These are phyloP conservation scores for Solanum chacoense DNA, from an alignment of 305 asterid genomes.

Conservation along the genomic window DNA sequence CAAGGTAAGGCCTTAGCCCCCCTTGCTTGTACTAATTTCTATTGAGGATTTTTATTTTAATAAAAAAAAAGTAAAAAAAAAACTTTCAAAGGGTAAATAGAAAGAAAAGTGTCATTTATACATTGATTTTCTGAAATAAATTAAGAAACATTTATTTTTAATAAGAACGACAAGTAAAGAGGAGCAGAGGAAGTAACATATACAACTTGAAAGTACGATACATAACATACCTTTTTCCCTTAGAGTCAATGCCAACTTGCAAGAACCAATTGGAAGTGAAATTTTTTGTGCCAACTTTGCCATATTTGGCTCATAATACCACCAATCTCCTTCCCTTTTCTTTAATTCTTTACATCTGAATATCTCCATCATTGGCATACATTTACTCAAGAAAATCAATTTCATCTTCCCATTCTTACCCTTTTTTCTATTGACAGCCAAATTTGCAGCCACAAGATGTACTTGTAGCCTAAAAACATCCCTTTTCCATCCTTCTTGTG, in stretches of 20 bases:
- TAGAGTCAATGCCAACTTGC: constrained; percentile 69
- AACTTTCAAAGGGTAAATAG: no score
- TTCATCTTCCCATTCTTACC: constrained; percentile 36
- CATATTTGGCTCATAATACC: constrained; percentile 52
- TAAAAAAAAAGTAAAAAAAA: no score
- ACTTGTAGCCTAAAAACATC: constrained; percentile 78
- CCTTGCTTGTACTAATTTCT: no score
- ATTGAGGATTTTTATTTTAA: no score
- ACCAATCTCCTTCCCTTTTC: constrained; percentile 68
- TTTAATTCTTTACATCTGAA: constrained; percentile 65
- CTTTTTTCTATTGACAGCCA: constrained; percentile 45
- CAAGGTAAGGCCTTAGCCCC: no score
- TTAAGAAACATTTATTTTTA: no score
- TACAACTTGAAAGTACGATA: background rate
- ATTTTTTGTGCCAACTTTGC: constrained; percentile 46
- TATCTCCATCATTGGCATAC: constrained; percentile 67
- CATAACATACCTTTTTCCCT: constrained; percentile 59
- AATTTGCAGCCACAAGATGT: constrained; percentile 50
- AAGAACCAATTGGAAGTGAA: constrained; percentile 66
- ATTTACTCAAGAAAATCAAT: constrained; percentile 58
- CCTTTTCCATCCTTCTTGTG: constrained; percentile 50
- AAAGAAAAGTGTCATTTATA: fast-evolving
- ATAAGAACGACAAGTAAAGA: fast-evolving
- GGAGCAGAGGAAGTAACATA: fast-evolving
- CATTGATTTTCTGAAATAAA: no score